phyloP scores from a whole-genome alignment of 2,329 filamentous ascomycete species.

The Phoma herbarum region DNA sequence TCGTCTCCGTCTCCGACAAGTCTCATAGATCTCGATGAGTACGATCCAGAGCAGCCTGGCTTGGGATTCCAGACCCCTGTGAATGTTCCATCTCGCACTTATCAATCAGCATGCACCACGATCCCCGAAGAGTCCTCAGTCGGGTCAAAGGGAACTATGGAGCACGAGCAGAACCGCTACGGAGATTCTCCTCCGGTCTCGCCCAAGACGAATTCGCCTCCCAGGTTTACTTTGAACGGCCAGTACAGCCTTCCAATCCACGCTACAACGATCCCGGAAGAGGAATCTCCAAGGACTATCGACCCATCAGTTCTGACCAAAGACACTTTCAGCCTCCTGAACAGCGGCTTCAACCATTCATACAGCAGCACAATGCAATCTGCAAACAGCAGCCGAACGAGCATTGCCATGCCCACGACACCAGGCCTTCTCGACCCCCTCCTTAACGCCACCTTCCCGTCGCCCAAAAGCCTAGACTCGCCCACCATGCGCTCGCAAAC shows the following conservation, averaged over 20 bases:
- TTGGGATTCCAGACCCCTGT: constrained; percentile 32
- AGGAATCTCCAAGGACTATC: constrained; percentile 36
- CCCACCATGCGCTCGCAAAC: constrained; percentile 26
- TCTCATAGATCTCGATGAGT: constrained; percentile 31
- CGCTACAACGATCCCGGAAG: constrained; percentile 40
- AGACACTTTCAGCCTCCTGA: constrained; percentile 33
- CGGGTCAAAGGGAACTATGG: constrained; percentile 22
- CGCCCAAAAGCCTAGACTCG: constrained; percentile 10
- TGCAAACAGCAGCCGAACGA: constrained; percentile 22
- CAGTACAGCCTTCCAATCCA: constrained; percentile 38
- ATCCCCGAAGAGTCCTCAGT: constrained; percentile 39
- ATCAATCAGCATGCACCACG: constrained; percentile 37
- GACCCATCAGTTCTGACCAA: constrained; percentile 39
- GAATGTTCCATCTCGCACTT: constrained; percentile 23
- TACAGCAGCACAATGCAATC: constrained; percentile 20
- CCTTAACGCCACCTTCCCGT: constrained; percentile 34
- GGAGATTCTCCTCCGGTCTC: constrained; percentile 51
- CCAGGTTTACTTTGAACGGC: constrained; percentile 25
- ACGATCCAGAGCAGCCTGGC: constrained; percentile 32
- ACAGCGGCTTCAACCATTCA: constrained; percentile 24
- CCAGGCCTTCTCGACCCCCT: constrained; percentile 34
- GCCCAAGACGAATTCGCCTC: constrained; percentile 46
- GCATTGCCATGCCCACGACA: constrained; percentile 25
- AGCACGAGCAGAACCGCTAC: constrained; percentile 22
- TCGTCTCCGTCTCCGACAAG: constrained; percentile 18